Percentiles rank a stretch among this genome's conserved stretches.
phyloP scores from a whole-genome alignment of 345 rosid species.

The Cochlearia excelsa region DNA sequence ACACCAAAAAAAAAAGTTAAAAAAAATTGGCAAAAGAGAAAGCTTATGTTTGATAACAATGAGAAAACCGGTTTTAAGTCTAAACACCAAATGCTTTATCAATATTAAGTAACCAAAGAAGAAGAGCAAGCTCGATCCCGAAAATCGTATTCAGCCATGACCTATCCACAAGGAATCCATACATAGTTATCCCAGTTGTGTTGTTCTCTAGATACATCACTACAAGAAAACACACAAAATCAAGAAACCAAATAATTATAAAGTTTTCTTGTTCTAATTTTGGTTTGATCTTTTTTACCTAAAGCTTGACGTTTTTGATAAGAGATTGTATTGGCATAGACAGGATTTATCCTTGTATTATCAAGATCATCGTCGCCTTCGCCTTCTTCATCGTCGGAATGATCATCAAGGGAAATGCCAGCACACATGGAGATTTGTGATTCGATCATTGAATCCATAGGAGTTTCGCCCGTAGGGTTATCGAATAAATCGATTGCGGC shows the following conservation, averaged over 20 bases:
- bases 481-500: conserved; percentile 77
- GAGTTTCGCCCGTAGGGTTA: conserved; percentile 63
- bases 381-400: conserved; percentile 62
- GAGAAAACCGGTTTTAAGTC: conserved; percentile 9
- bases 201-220: conserved; percentile 84
- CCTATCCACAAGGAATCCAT: conserved; percentile 80
- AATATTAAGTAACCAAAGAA: conserved; percentile 91
- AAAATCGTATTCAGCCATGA: conserved; percentile 78
- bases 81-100: conserved; percentile 64
- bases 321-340: conserved; percentile 66
- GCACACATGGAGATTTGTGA: conserved; percentile 29
- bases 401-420: conserved; percentile 33
- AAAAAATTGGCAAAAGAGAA: not conserved
- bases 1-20: no score
- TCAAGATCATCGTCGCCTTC: conserved; percentile 67
- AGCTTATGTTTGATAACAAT: conserved; percentile 2
- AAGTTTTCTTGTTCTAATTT: not conserved
- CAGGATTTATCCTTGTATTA: conserved; percentile 52
- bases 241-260: not conserved
- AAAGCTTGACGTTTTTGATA: conserved; percentile 86
- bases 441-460: conserved; percentile 35
- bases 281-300: conserved; percentile 50
- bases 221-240: conserved; percentile 33
- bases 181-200: conserved; percentile 81
- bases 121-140: conserved; percentile 71